These are phyloP conservation scores for Alloascoidea africana DNA, from an alignment of 805 yeast species.

Conservation along the genomic window DNA sequence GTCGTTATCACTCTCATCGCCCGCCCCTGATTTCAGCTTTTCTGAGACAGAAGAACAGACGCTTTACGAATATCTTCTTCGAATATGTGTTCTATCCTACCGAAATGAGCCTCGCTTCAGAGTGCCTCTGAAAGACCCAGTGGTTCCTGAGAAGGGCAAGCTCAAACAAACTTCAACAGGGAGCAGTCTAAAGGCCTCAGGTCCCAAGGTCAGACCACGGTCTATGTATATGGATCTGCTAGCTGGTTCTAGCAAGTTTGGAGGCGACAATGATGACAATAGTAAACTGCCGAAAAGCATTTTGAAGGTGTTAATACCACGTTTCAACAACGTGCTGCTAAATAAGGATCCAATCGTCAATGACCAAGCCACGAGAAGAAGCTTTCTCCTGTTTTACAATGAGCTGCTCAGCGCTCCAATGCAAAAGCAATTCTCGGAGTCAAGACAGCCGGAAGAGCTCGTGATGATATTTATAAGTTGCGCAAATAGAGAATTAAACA, in stretches of 20 bases:
- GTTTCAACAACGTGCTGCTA: slow-evolving; percentile 31
- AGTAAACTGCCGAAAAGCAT: slow-evolving; percentile 19
- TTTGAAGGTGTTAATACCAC: slow-evolving; percentile 17
- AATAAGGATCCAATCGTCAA: slow-evolving; percentile 18
- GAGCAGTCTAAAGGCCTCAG: not conserved
- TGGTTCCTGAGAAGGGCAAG: slow-evolving; percentile 2
- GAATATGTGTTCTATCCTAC: slow-evolving; percentile 42
- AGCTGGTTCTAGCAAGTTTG: not conserved
- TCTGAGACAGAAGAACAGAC: slow-evolving; percentile 4
- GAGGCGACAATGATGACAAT: not conserved
- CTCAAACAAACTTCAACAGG: not conserved
- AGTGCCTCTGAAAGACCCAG: slow-evolving; percentile 13
- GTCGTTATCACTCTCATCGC: not conserved
- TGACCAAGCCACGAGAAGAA: slow-evolving; percentile 38
- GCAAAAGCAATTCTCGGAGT: not conserved
- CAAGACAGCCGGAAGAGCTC: slow-evolving; percentile 16
- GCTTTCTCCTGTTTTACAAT: slow-evolving; percentile 45
- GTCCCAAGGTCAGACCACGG: slow-evolving; percentile 3
- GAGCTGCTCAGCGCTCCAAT: slow-evolving; percentile 2
- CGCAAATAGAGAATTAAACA: slow-evolving; percentile 15
- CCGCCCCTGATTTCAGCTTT: slow-evolving; percentile 2
- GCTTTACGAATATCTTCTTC: slow-evolving; percentile 36
- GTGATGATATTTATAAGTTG: slow-evolving; percentile 17
- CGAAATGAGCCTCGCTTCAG: slow-evolving; percentile 49
- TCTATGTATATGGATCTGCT: slow-evolving; percentile 3